phyloP scores from a whole-genome alignment of 2,329 filamentous ascomycete genomes.

The Pestalotiopsis sp. region DNA sequence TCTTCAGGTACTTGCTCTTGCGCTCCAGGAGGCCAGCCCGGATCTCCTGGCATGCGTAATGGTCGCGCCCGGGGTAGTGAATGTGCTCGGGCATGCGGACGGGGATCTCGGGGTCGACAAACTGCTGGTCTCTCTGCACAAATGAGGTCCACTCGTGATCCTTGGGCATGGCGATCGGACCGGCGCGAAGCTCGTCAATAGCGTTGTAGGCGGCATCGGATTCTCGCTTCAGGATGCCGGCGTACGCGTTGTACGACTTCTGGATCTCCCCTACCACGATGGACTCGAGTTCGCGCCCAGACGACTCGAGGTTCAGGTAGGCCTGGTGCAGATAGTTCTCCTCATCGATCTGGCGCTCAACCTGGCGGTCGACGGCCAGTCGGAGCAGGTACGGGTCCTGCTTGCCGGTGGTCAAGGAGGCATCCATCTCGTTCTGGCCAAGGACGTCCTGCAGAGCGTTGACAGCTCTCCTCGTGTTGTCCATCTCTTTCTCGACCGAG shows the following conservation, averaged over 20 bases:
- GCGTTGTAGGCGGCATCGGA: slow-evolving; percentile 78
- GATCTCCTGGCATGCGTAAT: slow-evolving; percentile 80
- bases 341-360: slow-evolving; percentile 92
- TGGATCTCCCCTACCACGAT: slow-evolving; percentile 98
- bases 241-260: slow-evolving; percentile 94
- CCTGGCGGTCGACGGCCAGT: slow-evolving; percentile 82
- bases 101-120: slow-evolving; percentile 82
- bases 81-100: slow-evolving; percentile 80
- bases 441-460: slow-evolving; percentile 80
- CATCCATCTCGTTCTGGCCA: slow-evolving; percentile 77
- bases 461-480: slow-evolving; percentile 77
- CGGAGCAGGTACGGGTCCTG: slow-evolving; percentile 90
- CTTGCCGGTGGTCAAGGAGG: slow-evolving; percentile 75
- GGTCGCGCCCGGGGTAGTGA: slow-evolving; percentile 86
- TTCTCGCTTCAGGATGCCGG: slow-evolving; percentile 88
- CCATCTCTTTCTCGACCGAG: slow-evolving; percentile 92
- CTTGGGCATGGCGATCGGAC: slow-evolving; percentile 90
- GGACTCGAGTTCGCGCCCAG: slow-evolving; percentile 90
- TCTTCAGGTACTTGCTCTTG: slow-evolving; percentile 98
- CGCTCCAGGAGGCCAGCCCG: slow-evolving; percentile 89
- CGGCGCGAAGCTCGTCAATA: slow-evolving; percentile 78
- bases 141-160: slow-evolving; percentile 90
- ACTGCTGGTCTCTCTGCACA: slow-evolving; percentile 77
- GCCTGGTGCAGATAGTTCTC: slow-evolving; percentile 98
- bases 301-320: slow-evolving; percentile 91